These are phyloP conservation scores for Fusarium vanettenii DNA, from an alignment of 2,329 filamentous ascomycete species.

Conservation along the genomic window DNA sequence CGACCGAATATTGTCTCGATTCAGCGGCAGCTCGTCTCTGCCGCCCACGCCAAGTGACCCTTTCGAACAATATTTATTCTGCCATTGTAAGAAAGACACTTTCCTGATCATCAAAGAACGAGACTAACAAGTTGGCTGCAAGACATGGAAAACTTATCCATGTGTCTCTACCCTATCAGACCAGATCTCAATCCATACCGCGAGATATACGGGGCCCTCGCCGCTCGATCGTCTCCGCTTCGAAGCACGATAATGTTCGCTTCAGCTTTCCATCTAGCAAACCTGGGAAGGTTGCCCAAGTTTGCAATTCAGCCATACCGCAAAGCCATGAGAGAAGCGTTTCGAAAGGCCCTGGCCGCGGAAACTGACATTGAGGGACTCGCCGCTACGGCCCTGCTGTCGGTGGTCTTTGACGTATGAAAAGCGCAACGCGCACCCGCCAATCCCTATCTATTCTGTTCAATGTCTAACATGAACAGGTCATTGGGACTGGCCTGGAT, in stretches of 20 bases:
- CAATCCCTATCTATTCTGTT: not conserved
- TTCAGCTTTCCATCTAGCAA: conserved; percentile 6
- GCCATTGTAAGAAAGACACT: not conserved
- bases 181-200: not conserved
- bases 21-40: not conserved
- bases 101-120: not conserved
- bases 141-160: not conserved
- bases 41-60: not conserved
- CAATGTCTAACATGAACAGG: not conserved
- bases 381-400: not conserved
- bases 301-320: not conserved
- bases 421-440: not conserved
- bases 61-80: not conserved
- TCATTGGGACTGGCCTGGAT: not conserved
- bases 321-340: not conserved
- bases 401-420: conserved; percentile 2
- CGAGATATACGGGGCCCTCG: not conserved
- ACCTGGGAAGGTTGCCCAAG: not conserved
- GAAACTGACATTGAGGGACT: not conserved
- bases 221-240: not conserved
- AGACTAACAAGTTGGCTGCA: not conserved
- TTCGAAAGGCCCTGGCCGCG: not conserved
- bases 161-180: not conserved
- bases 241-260: not conserved
- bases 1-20: not conserved